These are phyloP conservation scores for Salvia sclarea DNA, from an alignment of 305 asterid species.

Conservation along the genomic window DNA sequence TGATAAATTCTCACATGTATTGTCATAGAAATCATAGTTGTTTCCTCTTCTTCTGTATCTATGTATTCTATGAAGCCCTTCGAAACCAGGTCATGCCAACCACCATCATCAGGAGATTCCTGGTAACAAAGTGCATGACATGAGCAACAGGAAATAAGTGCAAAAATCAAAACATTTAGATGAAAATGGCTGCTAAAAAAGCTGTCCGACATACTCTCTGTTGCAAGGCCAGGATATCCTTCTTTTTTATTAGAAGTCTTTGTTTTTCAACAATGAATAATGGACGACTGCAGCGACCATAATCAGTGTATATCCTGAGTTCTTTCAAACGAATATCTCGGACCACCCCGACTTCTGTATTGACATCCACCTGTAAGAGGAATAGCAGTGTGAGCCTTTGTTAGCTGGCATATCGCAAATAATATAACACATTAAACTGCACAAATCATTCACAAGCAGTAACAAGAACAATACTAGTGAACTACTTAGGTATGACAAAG, in stretches of 20 bases:
- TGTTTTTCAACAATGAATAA: slow-evolving; percentile 92
- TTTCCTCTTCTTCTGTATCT: slow-evolving; percentile 96
- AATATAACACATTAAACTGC: background rate
- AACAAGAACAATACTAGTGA: background rate
- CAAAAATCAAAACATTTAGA: background rate
- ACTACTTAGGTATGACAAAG: slow-evolving; percentile 1
- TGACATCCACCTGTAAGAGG: slow-evolving; percentile 79
- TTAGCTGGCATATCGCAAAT: slow-evolving; percentile 8
- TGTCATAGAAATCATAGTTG: slow-evolving; percentile 99
- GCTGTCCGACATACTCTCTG: slow-evolving; percentile 63
- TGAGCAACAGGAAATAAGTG: slow-evolving; percentile 17
- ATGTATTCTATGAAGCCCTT: slow-evolving; percentile 91
- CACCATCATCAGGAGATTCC: slow-evolving; percentile 92
- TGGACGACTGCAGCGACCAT: slow-evolving; percentile 99
- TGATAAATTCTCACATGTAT: slow-evolving; percentile 61
- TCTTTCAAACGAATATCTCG: slow-evolving; percentile 92
- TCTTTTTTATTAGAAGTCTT: slow-evolving; percentile 82
- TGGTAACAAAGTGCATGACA: slow-evolving; percentile 35
- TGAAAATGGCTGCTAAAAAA: slow-evolving; percentile 10
- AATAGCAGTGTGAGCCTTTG: slow-evolving; percentile 11
- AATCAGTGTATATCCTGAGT: slow-evolving; percentile 92
- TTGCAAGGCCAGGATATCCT: slow-evolving; percentile 80
- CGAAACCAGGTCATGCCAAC: slow-evolving; percentile 87
- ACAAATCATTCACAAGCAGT: background rate
- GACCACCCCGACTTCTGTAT: slow-evolving; percentile 96